Evolutionary conservation across 1,284 basidiomycete genomes (phyloP).

Genomic region (Filobasidium uniguttulatum): DNA sequence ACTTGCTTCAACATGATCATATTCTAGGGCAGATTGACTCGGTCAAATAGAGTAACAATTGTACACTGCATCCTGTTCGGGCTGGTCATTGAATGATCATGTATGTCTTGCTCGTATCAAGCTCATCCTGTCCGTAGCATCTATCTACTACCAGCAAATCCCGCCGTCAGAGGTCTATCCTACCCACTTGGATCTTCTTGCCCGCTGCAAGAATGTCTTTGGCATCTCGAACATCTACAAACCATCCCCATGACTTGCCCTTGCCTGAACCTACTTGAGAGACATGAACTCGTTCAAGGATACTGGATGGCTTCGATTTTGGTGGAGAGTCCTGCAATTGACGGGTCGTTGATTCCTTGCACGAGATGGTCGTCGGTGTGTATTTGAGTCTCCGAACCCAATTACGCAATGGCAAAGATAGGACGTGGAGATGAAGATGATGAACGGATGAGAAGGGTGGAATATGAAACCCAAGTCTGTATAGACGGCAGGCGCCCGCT

Average conservation of each 20-base stretch:
- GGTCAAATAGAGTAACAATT: too few species aligned
- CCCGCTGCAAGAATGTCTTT: constrained; percentile 6
- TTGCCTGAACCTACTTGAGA: neutral
- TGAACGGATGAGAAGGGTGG: constrained; percentile 66
- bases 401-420: constrained; percentile 52
- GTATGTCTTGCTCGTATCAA: too few species aligned
- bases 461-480: constrained; percentile 66
- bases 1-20: too few species aligned
- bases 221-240: constrained; percentile 35
- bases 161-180: neutral
- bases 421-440: constrained; percentile 67
- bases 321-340: neutral
- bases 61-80: too few species aligned
- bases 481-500: neutral
- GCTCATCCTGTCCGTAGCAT: too few species aligned
- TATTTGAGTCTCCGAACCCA: constrained; percentile 45
- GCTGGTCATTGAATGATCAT: too few species aligned
- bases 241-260: constrained; percentile 65
- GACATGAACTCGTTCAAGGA: too few species aligned
- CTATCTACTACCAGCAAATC: too few species aligned
- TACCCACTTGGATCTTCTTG: constrained; percentile 4
- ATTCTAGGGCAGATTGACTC: too few species aligned
- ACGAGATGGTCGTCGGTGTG: constrained; percentile 34
- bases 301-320: neutral
- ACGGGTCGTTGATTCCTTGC: neutral